These are phyloP conservation scores for Piromyces finnis DNA, from an alignment of 192 early-diverging fungal species.

Conservation along the genomic window DNA sequence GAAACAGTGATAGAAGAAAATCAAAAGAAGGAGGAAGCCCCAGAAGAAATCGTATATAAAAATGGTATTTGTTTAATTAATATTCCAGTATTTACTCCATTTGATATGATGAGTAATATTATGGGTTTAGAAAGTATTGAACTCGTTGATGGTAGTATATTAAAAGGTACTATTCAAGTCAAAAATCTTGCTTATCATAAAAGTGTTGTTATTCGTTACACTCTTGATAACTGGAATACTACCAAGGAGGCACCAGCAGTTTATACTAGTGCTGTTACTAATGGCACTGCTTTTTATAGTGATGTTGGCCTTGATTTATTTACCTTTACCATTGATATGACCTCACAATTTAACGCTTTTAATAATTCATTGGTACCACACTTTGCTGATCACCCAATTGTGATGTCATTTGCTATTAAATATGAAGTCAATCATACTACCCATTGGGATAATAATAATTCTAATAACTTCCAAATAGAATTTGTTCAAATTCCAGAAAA, in stretches of 20 bases:
- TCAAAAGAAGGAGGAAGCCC: not conserved
- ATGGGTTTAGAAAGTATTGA: not conserved
- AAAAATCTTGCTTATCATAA: not conserved
- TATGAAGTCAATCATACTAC: not conserved
- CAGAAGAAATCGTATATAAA: not conserved
- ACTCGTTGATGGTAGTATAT: not conserved
- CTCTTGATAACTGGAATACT: not conserved
- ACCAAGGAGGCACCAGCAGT: not conserved
- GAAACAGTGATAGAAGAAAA: not conserved
- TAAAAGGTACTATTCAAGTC: not conserved
- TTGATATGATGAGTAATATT: not conserved
- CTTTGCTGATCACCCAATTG: not conserved
- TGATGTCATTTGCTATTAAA: not conserved
- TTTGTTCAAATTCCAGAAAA: not conserved
- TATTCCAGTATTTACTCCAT: not conserved
- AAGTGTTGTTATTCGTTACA: not conserved
- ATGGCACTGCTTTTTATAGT: not conserved
- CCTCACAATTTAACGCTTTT: not conserved
- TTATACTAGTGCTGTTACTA: not conserved
- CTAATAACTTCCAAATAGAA: not conserved
- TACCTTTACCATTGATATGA: not conserved
- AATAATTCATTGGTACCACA: not conserved
- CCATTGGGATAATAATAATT: not conserved
- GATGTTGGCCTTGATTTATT: not conserved
- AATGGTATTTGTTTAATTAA: not conserved